Base-by-base conservation (phyloP, 2,329 filamentous ascomycete species). In the Verticillium alfalfae region DNA sequence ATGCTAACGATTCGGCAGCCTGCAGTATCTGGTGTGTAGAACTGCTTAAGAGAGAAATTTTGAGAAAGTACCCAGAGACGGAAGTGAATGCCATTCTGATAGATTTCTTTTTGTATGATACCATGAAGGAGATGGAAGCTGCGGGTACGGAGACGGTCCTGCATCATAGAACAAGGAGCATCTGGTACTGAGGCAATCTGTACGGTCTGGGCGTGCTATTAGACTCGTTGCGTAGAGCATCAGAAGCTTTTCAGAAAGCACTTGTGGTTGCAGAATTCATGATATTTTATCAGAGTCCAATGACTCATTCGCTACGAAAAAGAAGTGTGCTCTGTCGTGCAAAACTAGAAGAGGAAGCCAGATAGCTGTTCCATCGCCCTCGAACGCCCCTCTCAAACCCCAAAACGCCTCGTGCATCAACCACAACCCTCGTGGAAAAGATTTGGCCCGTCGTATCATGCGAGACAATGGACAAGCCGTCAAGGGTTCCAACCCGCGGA, bases 1-100 rank as follows among this genome's bases (percentile, higher is more conserved):
- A 38, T n/a, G 15, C 59, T 61, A 22, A 60, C 41, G 37, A 13
- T 39, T 16, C 6, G 9, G 37, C 66, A 90, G 88, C 92, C 15
- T 95, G 93, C 72, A 97, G 91, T 70, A 97, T 99, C 67, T 98
- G 94, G 93, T 95, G 92, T 64, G 91, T 98, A 1, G 95, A 99
- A 74, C 78, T 97, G 65, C 89, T 99, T 66, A 83, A 88, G 60
- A 84, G 89, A 38, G 91, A 97, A 72, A 98, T 99, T 58, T 70
- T 88, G 61, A 84, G 81, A 56, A 75, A 85, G 15, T 87, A 97
- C 69, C 91, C 93, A 1, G 87, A 89, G 10, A 82, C 88, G 1
- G 80, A 85, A 59, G 76, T 89, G 67, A 99, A 99, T 72, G 93
- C 95, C 34, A 92, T 98, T 45, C 75, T 99, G 68, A 95, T 99